Base-by-base conservation (phyloP, 306 rosid species). In the Castanea crenata region DNA sequence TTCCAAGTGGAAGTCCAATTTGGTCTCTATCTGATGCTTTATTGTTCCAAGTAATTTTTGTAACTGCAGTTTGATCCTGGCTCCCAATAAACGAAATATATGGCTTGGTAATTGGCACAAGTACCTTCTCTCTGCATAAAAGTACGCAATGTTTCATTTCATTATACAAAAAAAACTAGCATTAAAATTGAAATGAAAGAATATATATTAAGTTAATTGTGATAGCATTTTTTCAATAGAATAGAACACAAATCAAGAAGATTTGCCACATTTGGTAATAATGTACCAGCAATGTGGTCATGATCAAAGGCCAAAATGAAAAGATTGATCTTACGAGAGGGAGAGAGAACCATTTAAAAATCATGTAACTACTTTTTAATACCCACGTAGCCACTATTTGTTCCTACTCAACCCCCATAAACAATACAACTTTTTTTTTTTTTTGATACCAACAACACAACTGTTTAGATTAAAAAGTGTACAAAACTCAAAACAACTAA, bases 61-160 rank as follows among this genome's bases (percentile, higher is more conserved):
- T 86, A 9, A 74, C 64, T 12, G 86, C 44, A 57, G 86, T 86
- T 38, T 21, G 34, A 76, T 82, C 84, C 73, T 81, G 79, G 56
- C 80, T 84, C 3, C 98, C 99, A 41, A 95, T 85, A 54, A 95
- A 90, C 74, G 99, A 95, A 76, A 95, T 79, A 80, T 86, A 91
- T 76, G 98, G 97, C 77, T 95, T 95, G 21, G 74, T 81, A 8
- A 10, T 85, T 79, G 98, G 96, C 73, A 95, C 89, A 57, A 55
- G 20, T 44, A 95, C 92, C 86, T 88, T 95, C 77, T 95, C 99
- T 55, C 99, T 95, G 91, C 88, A 85, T n/a, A 71, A 38, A 12
- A 61, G 83, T 21, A 46, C 16, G 16, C 76, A 29, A 73, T 11
- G 15, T 63, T 5, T 49, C 21, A 34, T 27, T 10, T 4, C 16